Evolutionary conservation across 2,329 filamentous ascomycete genomes (phyloP).

Genomic region (Pseudocercospora vitis): DNA sequence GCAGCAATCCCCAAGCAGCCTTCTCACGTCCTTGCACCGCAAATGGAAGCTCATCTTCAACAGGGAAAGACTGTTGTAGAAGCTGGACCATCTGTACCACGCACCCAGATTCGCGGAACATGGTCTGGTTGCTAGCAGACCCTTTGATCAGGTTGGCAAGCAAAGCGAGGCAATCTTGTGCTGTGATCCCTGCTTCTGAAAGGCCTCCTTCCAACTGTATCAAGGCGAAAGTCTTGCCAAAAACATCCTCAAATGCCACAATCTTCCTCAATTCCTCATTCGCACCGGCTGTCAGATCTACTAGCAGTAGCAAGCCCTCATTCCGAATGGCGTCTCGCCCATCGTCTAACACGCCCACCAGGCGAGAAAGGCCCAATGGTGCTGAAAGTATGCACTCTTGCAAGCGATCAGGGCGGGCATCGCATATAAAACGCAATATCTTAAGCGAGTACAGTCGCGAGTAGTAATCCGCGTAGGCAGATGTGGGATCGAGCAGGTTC

Average conservation of each 20-base stretch:
- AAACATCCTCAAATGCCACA: constrained; percentile 92
- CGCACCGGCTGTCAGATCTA: constrained; percentile 74
- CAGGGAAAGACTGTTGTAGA: constrained; percentile 55
- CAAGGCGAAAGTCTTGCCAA: constrained; percentile 80
- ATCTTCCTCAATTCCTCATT: constrained; percentile 91
- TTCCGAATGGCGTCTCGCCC: constrained; percentile 82
- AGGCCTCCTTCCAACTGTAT: constrained; percentile 80
- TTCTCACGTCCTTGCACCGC: constrained; percentile 68
- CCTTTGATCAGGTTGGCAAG: constrained; percentile 83
- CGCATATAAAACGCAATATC: constrained; percentile 80
- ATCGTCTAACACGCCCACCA: constrained; percentile 84
- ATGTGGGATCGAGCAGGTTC: constrained; percentile 79
- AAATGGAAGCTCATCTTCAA: constrained; percentile 32
- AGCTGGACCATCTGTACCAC: constrained; percentile 70
- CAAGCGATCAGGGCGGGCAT: constrained; percentile 82
- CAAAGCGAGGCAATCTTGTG: constrained; percentile 90
- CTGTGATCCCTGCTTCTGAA: constrained; percentile 76
- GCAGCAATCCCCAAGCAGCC: constrained; percentile 86
- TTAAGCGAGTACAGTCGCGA: constrained; percentile 88
- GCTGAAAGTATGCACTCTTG: constrained; percentile 93
- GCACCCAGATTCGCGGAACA: constrained; percentile 88
- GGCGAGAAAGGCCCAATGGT: constrained; percentile 79
- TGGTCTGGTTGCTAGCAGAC: constrained; percentile 88
- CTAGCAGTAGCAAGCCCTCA: constrained; percentile 80
- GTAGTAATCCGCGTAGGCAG: constrained; percentile 66